These are phyloP conservation scores for Pholiota conissans DNA, from an alignment of 768 basidiomycete genomes.

Conservation along the genomic window DNA sequence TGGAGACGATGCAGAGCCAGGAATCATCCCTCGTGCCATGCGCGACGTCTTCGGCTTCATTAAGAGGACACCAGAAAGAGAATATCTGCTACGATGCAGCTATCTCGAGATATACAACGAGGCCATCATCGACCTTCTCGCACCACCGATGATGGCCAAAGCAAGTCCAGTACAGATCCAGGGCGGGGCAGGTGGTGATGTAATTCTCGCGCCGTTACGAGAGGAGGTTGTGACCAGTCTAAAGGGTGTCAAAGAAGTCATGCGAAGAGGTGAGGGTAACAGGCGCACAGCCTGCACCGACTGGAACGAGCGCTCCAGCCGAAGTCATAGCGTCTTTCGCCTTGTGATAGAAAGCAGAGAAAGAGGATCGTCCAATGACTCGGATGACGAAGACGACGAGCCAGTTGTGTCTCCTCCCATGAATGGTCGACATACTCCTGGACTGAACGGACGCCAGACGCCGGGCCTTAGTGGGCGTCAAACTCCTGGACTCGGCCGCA, in stretches of 20 bases:
- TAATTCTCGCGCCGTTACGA: conserved; percentile 72
- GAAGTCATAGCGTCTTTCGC: conserved; percentile 93
- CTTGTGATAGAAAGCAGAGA: conserved; percentile 90
- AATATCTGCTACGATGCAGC: conserved; percentile 93
- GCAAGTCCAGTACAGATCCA: conserved; percentile 73
- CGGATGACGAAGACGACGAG: conserved; percentile 45
- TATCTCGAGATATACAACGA: conserved; percentile 99
- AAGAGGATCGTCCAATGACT: conserved; percentile 34
- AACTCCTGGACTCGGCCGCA: conserved; percentile 48
- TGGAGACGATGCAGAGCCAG: conserved; percentile 83
- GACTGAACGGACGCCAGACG: conserved; percentile 37
- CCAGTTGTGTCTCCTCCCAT: conserved; percentile 24
- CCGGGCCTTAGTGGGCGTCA: conserved; percentile 32
- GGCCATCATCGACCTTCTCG: conserved; percentile 81
- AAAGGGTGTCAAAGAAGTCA: conserved; percentile 80
- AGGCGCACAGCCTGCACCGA: conserved; percentile 95
- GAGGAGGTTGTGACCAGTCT: conserved; percentile 95
- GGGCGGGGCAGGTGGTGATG: conserved; percentile 59
- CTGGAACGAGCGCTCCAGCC: conserved; percentile 95
- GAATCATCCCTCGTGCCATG: conserved; percentile 93
- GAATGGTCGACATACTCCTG: conserved; percentile 45
- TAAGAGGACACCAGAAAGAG: conserved; percentile 70
- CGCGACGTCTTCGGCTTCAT: conserved; percentile 89
- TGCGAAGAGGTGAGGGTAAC: conserved; percentile 84
- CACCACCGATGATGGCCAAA: conserved; percentile 55